phyloP scores from a whole-genome alignment of 176 grass and related monocot species.

The Lolium perenne region DNA sequence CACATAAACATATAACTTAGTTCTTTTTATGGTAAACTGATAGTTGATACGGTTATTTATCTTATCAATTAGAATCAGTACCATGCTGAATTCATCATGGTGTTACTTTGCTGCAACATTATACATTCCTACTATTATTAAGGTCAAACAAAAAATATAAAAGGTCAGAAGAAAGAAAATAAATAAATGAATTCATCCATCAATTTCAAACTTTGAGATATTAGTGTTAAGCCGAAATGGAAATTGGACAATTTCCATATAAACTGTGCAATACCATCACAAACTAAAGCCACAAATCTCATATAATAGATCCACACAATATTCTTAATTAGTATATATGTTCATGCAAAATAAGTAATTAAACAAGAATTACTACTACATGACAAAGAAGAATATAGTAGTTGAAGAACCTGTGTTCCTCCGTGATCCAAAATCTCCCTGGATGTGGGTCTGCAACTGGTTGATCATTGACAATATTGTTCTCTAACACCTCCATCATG shows the following conservation, averaged over 20 bases:
- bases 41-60: neutral
- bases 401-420: slow-evolving; percentile 41
- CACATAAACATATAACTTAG: neutral
- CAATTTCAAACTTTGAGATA: neutral
- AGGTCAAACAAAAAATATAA: neutral
- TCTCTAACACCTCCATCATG: neutral
- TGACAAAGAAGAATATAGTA: neutral
- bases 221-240: neutral
- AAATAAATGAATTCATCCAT: neutral
- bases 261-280: neutral
- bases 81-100: neutral
- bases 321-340: neutral
- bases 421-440: slow-evolving; percentile 9
- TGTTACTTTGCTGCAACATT: neutral
- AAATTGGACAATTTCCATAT: too few species aligned
- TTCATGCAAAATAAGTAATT: neutral
- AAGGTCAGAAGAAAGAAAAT: neutral
- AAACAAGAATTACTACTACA: neutral
- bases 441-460: neutral
- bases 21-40: neutral
- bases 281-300: neutral
- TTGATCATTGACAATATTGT: neutral
- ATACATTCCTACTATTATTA: neutral
- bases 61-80: neutral
- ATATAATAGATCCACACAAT: neutral